Conservation (phyloP, 1,139 yeast species). For the Yamadazyma kanchanaburiensis region DNA sequence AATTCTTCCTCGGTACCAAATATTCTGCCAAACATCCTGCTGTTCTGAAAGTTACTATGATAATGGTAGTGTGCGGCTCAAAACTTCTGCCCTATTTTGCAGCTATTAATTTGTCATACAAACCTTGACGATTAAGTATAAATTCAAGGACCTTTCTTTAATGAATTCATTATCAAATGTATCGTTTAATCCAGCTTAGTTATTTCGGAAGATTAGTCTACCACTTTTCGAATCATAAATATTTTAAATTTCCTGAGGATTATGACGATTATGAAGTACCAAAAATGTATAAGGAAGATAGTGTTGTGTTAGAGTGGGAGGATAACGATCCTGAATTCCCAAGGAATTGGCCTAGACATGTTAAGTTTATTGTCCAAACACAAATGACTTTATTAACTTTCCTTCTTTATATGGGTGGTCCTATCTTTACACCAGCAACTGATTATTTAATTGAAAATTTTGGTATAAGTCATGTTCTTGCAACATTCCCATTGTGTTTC, state of each 20-base stretch:
- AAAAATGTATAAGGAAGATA: slow-evolving; percentile 16
- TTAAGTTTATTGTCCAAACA: slow-evolving; percentile 17
- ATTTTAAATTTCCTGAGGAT: slow-evolving; percentile 31
- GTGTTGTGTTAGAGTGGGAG: slow-evolving; percentile 11
- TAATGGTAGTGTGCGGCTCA: too few species aligned
- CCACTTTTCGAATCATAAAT: slow-evolving; percentile 28
- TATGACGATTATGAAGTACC: slow-evolving; percentile 28
- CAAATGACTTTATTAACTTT: slow-evolving; percentile 21
- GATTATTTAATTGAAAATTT: slow-evolving; percentile 40
- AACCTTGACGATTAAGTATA: too few species aligned
- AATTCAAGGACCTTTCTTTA: too few species aligned
- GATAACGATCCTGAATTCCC: slow-evolving; percentile 28
- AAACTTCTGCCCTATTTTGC: too few species aligned
- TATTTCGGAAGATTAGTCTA: slow-evolving; percentile 32
- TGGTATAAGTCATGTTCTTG: slow-evolving; percentile 37
- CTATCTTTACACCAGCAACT: slow-evolving; percentile 28
- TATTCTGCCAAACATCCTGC: too few species aligned
- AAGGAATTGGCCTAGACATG: slow-evolving; percentile 22
- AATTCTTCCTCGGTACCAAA: too few species aligned
- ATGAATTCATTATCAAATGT: too few species aligned
- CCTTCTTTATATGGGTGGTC: slow-evolving; percentile 26
- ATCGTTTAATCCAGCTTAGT: slow-evolving; percentile 11
- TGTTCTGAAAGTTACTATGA: too few species aligned
- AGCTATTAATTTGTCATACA: too few species aligned
- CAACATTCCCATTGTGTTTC: slow-evolving; percentile 39